Conservation (phyloP, 2,329 filamentous ascomycete genomes). For the Spiromastix sp. region DNA sequence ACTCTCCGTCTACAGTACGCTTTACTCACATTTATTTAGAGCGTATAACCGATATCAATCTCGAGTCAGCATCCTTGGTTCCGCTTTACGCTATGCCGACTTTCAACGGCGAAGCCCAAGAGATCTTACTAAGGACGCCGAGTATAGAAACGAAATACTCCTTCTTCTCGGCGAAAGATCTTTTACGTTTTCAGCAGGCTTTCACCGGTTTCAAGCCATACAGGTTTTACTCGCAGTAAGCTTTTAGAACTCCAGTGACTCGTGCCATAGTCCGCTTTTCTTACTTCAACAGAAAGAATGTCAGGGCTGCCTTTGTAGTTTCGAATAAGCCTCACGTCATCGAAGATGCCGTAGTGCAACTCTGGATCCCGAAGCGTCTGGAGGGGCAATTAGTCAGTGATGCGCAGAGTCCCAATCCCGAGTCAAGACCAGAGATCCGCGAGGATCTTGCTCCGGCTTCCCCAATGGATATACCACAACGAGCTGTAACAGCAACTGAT, state of each 20-base stretch:
- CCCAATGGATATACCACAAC: background rate
- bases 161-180: constrained; percentile 2
- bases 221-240: constrained; percentile 1
- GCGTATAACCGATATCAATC: constrained; percentile 2
- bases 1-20: background rate
- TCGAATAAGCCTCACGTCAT: background rate
- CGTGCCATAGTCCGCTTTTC: background rate
- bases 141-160: constrained; percentile 3
- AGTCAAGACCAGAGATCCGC: background rate
- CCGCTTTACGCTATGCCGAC: constrained; percentile 5
- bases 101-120: constrained; percentile 1
- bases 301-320: constrained; percentile 1
- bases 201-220: constrained; percentile 3
- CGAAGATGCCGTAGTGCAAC: constrained; percentile 3
- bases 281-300: background rate
- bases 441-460: background rate
- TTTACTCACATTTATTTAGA: constrained; percentile 1
- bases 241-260: background rate
- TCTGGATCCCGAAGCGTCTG: constrained; percentile 4
- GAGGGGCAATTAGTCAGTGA: constrained; percentile 1
- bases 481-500: background rate
- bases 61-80: background rate
- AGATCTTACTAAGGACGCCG: constrained; percentile 1
- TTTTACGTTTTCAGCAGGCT: constrained; percentile 5
- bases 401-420: background rate